These are phyloP conservation scores for Sungouiozyma ichnusensis DNA, from an alignment of 805 yeast genomes.

Conservation along the genomic window DNA sequence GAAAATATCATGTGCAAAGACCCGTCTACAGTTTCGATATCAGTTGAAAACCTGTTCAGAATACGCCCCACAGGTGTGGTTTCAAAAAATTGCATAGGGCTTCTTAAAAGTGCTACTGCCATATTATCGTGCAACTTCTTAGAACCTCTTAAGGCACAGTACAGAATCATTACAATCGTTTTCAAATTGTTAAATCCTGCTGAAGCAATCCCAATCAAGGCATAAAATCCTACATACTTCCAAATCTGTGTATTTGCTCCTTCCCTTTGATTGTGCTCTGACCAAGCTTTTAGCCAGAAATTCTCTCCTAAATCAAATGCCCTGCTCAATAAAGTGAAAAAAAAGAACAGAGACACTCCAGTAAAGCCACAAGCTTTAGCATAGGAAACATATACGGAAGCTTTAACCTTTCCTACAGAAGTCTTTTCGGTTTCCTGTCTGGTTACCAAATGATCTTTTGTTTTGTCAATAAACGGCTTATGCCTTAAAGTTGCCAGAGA, in stretches of 20 bases:
- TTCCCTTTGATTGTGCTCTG: slow-evolving; percentile 38
- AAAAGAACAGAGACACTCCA: slow-evolving; percentile 37
- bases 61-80: slow-evolving; percentile 61
- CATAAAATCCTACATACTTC: slow-evolving; percentile 44
- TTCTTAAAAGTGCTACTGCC: slow-evolving; percentile 42
- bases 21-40: slow-evolving; percentile 47
- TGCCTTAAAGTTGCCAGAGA: slow-evolving; percentile 51
- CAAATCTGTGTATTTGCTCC: slow-evolving; percentile 36
- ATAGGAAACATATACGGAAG: slow-evolving; percentile 43
- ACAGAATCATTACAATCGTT: slow-evolving; percentile 40
- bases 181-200: slow-evolving; percentile 39
- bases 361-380: slow-evolving; percentile 46
- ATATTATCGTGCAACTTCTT: slow-evolving; percentile 44
- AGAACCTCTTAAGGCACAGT: slow-evolving; percentile 48
- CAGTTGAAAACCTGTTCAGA: slow-evolving; percentile 55
- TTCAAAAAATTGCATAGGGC: slow-evolving; percentile 62
- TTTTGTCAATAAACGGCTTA: slow-evolving; percentile 24
- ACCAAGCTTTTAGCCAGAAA: slow-evolving; percentile 63
- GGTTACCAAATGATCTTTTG: slow-evolving; percentile 28
- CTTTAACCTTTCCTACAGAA: slow-evolving; percentile 51
- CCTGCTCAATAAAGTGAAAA: slow-evolving; percentile 28
- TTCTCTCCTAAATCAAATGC: slow-evolving; percentile 36
- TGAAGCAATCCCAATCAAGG: slow-evolving; percentile 43
- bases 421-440: slow-evolving; percentile 42
- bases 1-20: slow-evolving; percentile 45